These are phyloP conservation scores for Diospyros kaki DNA, from an alignment of 148 eudicot genomes.

Conservation along the genomic window DNA sequence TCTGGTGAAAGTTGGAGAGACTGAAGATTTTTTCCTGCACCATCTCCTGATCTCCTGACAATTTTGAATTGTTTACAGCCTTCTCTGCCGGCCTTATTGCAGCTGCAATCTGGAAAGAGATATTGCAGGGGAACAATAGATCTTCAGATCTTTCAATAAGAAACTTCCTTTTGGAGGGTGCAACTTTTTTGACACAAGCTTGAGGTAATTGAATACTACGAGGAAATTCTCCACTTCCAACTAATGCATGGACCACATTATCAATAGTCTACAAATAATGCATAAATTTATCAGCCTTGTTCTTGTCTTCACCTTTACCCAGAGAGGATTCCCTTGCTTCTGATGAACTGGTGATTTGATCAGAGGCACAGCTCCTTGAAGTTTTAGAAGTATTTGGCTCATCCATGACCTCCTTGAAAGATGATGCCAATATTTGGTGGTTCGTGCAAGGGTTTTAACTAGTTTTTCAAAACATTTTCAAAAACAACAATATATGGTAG, in stretches of 20 bases:
- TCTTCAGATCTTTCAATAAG: conserved; percentile 65
- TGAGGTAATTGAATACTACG: conserved; percentile 53
- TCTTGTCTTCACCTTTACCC: conserved; percentile 31
- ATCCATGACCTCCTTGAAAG: conserved; percentile 18
- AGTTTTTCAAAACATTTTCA: too few species aligned
- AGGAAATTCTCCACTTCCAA: conserved; percentile 40
- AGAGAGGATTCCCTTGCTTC: conserved; percentile 23
- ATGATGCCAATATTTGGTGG: too few species aligned
- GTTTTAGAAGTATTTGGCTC: conserved; percentile 27
- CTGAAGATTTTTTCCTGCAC: conserved; percentile 16
- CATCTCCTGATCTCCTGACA: conserved; percentile 12
- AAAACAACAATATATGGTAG: too few species aligned
- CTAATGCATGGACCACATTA: conserved; percentile 38
- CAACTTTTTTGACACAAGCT: conserved; percentile 62
- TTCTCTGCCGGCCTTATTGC: conserved; percentile 37
- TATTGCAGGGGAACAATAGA: conserved; percentile 69
- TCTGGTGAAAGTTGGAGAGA: conserved; percentile 44
- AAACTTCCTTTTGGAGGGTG: conserved; percentile 59
- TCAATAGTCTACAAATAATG: conserved; percentile 49
- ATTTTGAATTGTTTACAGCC: conserved; percentile 15
- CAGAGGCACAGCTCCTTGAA: conserved; percentile 14
- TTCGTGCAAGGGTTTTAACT: too few species aligned
- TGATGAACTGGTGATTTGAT: conserved; percentile 27
- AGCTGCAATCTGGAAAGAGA: conserved; percentile 88
- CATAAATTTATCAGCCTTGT: conserved; percentile 36